Percentiles rank a stretch among this genome's conserved stretches.
These are phyloP conservation scores for Schizosaccharomyces octosporus DNA, from an alignment of 805 yeast species.

Conservation along the genomic window DNA sequence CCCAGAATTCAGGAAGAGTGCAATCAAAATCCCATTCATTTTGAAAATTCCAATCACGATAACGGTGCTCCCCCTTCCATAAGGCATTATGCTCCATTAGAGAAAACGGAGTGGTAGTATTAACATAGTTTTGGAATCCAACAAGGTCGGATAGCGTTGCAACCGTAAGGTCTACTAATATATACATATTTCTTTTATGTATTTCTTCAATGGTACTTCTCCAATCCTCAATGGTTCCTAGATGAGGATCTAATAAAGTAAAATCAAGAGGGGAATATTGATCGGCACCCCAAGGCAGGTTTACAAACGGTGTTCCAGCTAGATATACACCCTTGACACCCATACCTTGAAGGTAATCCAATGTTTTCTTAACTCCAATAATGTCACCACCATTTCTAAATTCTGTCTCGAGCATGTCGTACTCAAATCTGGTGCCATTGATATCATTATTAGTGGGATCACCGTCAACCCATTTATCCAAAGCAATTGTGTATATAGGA, in stretches of 20 bases:
- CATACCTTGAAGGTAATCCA: conserved; percentile 1
- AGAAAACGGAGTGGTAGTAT: neutral
- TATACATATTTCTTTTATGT: neutral
- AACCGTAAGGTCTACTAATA: conserved; percentile 1
- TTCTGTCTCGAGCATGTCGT: neutral
- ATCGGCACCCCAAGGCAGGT: conserved; percentile 2
- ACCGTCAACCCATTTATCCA: conserved; percentile 1
- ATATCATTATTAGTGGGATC: conserved; percentile 2
- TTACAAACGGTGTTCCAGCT: conserved; percentile 1
- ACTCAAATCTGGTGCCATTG: neutral
- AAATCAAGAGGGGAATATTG: conserved; percentile 2
- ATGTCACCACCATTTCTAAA: conserved; percentile 1
- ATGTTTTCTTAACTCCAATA: neutral
- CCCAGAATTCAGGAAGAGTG: neutral
- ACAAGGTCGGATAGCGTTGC: conserved; percentile 1
- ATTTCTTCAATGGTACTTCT: neutral
- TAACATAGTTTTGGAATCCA: neutral
- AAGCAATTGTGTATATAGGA: neutral
- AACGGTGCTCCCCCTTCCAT: neutral
- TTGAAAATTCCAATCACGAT: neutral
- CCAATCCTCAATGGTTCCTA: conserved; percentile 1
- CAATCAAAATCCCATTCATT: neutral
- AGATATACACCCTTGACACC: neutral
- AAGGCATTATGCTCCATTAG: conserved; percentile 1
- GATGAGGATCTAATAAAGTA: neutral